These are phyloP conservation scores for Trichoderma lentiforme DNA, from an alignment of 2,329 filamentous ascomycete species.

Conservation along the genomic window DNA sequence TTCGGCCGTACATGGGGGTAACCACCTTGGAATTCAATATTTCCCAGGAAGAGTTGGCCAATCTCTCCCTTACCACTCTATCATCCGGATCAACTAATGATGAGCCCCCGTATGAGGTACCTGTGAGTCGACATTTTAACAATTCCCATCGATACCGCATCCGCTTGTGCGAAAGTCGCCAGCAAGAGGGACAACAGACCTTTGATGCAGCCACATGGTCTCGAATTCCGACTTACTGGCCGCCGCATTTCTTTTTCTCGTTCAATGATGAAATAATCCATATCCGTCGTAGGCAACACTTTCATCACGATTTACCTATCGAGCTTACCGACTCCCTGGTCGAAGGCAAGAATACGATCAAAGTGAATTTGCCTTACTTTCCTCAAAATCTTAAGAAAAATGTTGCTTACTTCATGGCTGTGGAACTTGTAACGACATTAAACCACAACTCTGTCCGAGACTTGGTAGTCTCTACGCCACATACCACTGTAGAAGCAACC, in stretches of 20 bases:
- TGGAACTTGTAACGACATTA: constrained; percentile 65
- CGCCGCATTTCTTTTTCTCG: constrained; percentile 63
- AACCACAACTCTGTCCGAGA: constrained; percentile 44
- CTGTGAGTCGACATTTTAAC: constrained; percentile 41
- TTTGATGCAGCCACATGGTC: constrained; percentile 57
- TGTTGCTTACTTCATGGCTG: constrained; percentile 55
- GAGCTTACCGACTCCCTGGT: constrained; percentile 64
- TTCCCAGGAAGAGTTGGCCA: constrained; percentile 32
- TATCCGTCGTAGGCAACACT: constrained; percentile 64
- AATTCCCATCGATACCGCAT: constrained; percentile 64
- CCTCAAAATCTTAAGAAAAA: constrained; percentile 26
- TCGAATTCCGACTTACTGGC: constrained; percentile 65
- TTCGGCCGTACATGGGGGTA: constrained; percentile 34
- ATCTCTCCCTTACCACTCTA: constrained; percentile 34
- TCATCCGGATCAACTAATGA: constrained; percentile 24
- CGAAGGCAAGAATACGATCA: constrained; percentile 60
- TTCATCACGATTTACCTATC: constrained; percentile 71
- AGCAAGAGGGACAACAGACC: constrained; percentile 17
- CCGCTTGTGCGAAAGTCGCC: constrained; percentile 52
- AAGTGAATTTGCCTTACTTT: constrained; percentile 43
- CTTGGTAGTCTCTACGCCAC: constrained; percentile 35
- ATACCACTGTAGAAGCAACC: constrained; percentile 47
- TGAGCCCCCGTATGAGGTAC: constrained; percentile 29
- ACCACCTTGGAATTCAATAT: constrained; percentile 49
- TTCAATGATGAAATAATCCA: constrained; percentile 61